Base-by-base conservation (phyloP, 306 rosid species). In the Dalbergia cochinchinensis region DNA sequence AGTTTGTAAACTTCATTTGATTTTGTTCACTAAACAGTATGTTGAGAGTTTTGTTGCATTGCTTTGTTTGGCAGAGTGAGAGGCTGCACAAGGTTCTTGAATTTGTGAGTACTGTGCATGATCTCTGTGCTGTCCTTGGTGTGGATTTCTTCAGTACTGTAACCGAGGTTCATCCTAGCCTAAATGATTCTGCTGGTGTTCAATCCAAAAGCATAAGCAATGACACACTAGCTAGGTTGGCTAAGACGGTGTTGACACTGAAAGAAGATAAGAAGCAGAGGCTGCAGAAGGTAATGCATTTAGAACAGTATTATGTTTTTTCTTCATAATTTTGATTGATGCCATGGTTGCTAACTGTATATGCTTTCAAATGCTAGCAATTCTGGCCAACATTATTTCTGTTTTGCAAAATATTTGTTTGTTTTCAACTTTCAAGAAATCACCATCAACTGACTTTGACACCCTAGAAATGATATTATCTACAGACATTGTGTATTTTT, bases 131-230 rank as follows among this genome's bases (percentile, higher is more conserved):
- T 67, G 99, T 96, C 80, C 99, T 96, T 77, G 96, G 98, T 45
- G 88, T 96, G 92, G 97, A 96, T 84, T 96, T 96, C 91, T 90
- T 93, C 85, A 90, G 88, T 51, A 93, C 98, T 60, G 98, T 92
- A 53, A 96, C 96, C 3, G 98, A 93, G 84, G 99, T 96, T 72
- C 98, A 96, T 85, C 99, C 99, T 61, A 96, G 98, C 89, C 90
- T 96, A 73, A 85, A 90, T 81, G 99, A 96, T 78, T 83, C 99
- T 58, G 90, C 94, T 63, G 93, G 93, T 35, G 93, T 89, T 80
- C 98, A 93, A 83, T 93, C 93, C 80, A 96, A 93, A 88, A 96
- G 97, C 85, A 96, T 96, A 80, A 96, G 99, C 85, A 92, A 93
- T 12, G 94, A 90, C 64, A 96, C 99, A 62, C 87, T 96, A 66